Evolutionary conservation across 2,329 filamentous ascomycete genomes (phyloP).

Genomic region (Fusarium dlaminii): DNA sequence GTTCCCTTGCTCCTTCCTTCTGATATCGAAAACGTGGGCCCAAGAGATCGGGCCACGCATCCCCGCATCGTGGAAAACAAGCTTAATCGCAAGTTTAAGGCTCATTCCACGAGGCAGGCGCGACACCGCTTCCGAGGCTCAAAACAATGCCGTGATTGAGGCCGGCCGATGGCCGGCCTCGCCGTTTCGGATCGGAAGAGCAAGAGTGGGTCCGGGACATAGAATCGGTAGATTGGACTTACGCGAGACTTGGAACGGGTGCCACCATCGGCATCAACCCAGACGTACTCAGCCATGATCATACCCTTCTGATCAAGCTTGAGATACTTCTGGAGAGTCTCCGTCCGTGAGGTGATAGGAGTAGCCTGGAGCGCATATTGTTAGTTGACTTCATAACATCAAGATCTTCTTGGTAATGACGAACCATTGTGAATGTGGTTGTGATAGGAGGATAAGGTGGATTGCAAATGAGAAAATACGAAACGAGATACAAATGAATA

Average conservation of each 20-base stretch:
- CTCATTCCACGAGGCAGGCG: conserved; percentile 9
- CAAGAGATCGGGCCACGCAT: conserved; percentile 4
- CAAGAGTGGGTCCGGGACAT: neutral
- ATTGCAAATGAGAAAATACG: neutral
- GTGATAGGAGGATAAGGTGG: neutral
- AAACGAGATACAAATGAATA: conserved; percentile 23
- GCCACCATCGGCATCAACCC: conserved; percentile 86
- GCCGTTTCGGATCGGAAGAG: conserved; percentile 7
- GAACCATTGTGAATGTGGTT: conserved; percentile 32
- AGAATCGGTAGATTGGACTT: conserved; percentile 54
- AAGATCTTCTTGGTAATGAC: neutral
- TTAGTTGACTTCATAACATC: conserved; percentile 28
- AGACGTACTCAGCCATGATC: conserved; percentile 96
- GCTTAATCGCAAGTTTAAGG: conserved; percentile 4
- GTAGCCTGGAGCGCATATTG: conserved; percentile 18
- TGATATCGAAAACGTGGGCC: neutral
- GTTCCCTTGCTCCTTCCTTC: neutral
- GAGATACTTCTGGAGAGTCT: conserved; percentile 84
- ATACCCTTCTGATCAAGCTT: conserved; percentile 87
- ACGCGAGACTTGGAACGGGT: conserved; percentile 97
- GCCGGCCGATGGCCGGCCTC: conserved; percentile 1
- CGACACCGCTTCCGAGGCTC: conserved; percentile 19
- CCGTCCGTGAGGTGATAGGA: conserved; percentile 39
- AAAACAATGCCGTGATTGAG: neutral
- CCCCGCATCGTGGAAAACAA: neutral